Conservation (phyloP, 805 yeast species). For the Pichia thaimueangensis region DNA sequence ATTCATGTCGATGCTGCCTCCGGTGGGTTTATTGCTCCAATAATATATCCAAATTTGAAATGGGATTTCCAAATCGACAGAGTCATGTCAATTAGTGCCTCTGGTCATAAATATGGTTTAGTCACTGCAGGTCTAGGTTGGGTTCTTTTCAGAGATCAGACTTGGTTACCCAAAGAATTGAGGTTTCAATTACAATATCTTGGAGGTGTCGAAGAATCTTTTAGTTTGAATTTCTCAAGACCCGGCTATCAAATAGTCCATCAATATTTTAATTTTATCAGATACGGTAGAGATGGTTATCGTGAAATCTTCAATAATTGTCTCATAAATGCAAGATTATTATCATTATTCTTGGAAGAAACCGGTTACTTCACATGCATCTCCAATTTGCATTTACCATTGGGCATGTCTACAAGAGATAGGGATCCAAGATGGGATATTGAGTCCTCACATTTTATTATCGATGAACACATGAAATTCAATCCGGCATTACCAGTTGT, state of each 20-base stretch:
- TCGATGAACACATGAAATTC: conserved; percentile 38
- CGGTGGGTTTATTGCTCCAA: conserved; percentile 87
- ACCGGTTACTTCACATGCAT: conserved; percentile 64
- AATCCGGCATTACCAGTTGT: conserved; percentile 85
- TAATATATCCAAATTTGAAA: conserved; percentile 61
- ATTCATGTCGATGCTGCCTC: conserved; percentile 94
- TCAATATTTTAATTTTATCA: conserved; percentile 76
- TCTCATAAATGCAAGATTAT: conserved; percentile 66
- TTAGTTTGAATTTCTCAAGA: conserved; percentile 80
- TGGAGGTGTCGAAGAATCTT: conserved; percentile 86
- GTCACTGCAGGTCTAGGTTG: conserved; percentile 91
- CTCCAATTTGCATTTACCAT: conserved; percentile 67
- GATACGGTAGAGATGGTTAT: conserved; percentile 70
- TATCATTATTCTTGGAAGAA: conserved; percentile 54
- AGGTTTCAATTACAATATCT: conserved; percentile 75
- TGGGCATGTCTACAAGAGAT: conserved; percentile 31
- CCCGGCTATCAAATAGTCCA: conserved; percentile 89
- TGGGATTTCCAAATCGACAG: conserved; percentile 83
- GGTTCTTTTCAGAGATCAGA: conserved; percentile 72
- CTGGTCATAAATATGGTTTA: conserved; percentile 91
- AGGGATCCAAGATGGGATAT: conserved; percentile 17
- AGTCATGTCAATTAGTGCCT: conserved; percentile 79
- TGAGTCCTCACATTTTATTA: not conserved
- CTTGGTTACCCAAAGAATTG: conserved; percentile 61
- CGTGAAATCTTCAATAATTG: conserved; percentile 53